Conservation (phyloP, 768 basidiomycete species). For the Porphyrellus cyaneotinctus region DNA sequence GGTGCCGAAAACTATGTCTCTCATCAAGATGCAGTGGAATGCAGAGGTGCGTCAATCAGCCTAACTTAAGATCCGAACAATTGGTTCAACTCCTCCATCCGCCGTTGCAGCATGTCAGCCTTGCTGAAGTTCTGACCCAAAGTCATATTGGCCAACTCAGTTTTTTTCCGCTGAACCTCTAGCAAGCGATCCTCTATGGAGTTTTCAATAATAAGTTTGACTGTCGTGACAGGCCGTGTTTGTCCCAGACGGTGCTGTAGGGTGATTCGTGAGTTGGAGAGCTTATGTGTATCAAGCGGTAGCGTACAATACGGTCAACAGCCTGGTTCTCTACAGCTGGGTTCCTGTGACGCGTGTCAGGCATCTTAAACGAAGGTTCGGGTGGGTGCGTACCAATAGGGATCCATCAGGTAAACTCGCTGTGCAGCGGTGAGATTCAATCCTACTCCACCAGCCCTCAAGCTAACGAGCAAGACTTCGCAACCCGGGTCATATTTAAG, state of each 20-base stretch:
- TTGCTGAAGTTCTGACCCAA: constrained; percentile 84
- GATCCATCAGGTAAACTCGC: constrained; percentile 94
- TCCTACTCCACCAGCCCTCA: constrained; percentile 96
- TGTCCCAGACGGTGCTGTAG: constrained; percentile 92
- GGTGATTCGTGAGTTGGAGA: not conserved
- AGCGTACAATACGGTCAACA: constrained; percentile 89
- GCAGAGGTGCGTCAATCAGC: constrained; percentile 16
- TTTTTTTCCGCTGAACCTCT: constrained; percentile 93
- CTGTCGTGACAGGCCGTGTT: constrained; percentile 82
- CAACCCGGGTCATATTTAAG: constrained; percentile 85
- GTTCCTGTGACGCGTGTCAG: constrained; percentile 55
- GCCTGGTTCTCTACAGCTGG: constrained; percentile 98
- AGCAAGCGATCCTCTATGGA: constrained; percentile 91
- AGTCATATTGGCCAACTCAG: constrained; percentile 90
- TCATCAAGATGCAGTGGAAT: constrained; percentile 15
- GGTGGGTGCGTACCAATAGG: constrained; percentile 80
- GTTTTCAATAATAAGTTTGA: constrained; percentile 91
- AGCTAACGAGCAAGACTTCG: constrained; percentile 92
- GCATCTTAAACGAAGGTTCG: not conserved
- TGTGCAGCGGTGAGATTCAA: constrained; percentile 93
- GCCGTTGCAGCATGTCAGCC: constrained; percentile 79
- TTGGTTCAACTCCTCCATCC: constrained; percentile 82
- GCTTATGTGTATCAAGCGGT: not conserved
- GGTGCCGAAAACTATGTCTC: constrained; percentile 17
- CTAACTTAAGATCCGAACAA: constrained; percentile 54